A percentile compares a stretch with the other conserved stretches of the same genome.
Evolutionary conservation across 2,329 filamentous ascomycete species (phyloP).

Genomic region (Zymoseptoria pseudotritici): DNA sequence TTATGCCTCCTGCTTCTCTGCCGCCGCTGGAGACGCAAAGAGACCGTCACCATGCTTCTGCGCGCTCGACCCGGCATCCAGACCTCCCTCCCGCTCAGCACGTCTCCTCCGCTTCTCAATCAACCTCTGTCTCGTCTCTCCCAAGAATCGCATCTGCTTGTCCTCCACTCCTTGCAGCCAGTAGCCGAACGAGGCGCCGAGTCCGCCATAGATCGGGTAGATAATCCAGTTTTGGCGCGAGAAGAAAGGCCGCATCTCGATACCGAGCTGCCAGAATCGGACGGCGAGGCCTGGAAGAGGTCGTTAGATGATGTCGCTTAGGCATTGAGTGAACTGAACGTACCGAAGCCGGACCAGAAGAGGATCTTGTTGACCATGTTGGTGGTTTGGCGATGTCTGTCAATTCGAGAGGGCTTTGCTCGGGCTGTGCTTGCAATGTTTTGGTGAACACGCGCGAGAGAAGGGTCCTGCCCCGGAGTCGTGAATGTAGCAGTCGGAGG

Average conservation of each 20-base stretch:
- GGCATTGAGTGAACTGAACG: not conserved
- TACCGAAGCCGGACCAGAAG: constrained; percentile 92
- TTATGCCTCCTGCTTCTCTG: not conserved
- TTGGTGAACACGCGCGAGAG: not conserved
- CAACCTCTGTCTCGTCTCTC: constrained; percentile 69
- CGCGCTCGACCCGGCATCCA: constrained; percentile 22
- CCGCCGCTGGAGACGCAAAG: constrained; percentile 15
- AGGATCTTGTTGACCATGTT: constrained; percentile 54
- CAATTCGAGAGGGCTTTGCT: not conserved
- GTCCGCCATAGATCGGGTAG: constrained; percentile 80
- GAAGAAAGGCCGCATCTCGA: constrained; percentile 96
- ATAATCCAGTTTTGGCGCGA: constrained; percentile 76
- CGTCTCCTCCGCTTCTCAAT: constrained; percentile 84
- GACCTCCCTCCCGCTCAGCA: constrained; percentile 53
- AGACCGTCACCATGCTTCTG: constrained; percentile 29
- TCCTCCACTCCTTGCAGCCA: constrained; percentile 90
- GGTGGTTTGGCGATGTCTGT: constrained; percentile 2
- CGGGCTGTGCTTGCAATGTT: not conserved
- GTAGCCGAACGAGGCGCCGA: constrained; percentile 90
- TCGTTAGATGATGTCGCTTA: constrained; percentile 5
- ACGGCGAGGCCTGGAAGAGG: constrained; percentile 67
- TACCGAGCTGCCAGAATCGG: constrained; percentile 92
- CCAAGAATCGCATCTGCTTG: constrained; percentile 67
- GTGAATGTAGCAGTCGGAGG: not conserved
- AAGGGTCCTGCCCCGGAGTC: constrained; percentile 4